A percentile compares a stretch with the other conserved stretches of the same genome.
These are phyloP conservation scores for Zymoseptoria ardabiliae DNA, from an alignment of 2,329 filamentous ascomycete genomes.

Conservation along the genomic window DNA sequence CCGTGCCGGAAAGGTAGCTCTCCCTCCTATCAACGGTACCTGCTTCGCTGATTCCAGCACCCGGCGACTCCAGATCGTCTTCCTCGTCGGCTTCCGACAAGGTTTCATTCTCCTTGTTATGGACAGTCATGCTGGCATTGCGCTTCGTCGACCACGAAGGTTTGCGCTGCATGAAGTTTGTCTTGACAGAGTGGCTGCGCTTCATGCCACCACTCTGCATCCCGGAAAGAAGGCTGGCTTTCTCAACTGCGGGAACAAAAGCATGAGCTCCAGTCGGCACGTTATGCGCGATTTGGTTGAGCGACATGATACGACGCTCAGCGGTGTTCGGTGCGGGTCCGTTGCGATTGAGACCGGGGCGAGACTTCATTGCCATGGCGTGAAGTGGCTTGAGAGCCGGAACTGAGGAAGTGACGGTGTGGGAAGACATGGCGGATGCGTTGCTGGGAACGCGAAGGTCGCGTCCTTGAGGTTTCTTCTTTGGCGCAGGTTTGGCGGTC, in stretches of 20 bases:
- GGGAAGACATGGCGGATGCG: conserved; percentile 37
- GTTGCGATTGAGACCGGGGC: conserved; percentile 36
- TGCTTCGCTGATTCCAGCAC: conserved; percentile 13
- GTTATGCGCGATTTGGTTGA: conserved; percentile 83
- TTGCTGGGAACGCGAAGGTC: conserved; percentile 35
- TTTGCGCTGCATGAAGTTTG: conserved; percentile 25
- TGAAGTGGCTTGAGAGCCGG: conserved; percentile 26
- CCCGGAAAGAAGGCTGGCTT: conserved; percentile 21
- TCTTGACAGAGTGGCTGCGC: conserved; percentile 33
- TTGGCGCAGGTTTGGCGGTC: conserved; percentile 36
- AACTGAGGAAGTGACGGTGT: conserved; percentile 31
- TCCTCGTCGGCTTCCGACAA: conserved; percentile 38
- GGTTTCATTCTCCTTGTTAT: conserved; percentile 43
- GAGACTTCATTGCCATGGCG: conserved; percentile 44
- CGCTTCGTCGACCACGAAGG: conserved; percentile 29
- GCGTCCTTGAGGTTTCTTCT: conserved; percentile 34
- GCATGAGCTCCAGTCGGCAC: conserved; percentile 43
- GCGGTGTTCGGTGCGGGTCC: conserved; percentile 32
- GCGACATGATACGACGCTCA: conserved; percentile 72
- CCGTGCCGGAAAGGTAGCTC: conserved; percentile 18
- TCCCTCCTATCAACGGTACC: conserved; percentile 16
- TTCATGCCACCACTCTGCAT: conserved; percentile 20
- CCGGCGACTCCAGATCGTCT: conserved; percentile 16
- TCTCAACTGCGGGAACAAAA: conserved; percentile 20
- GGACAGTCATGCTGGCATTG: conserved; percentile 19